Conservation (phyloP, 225 moss, liverwort and hornwort species). For the Polytrichum commune region DNA sequence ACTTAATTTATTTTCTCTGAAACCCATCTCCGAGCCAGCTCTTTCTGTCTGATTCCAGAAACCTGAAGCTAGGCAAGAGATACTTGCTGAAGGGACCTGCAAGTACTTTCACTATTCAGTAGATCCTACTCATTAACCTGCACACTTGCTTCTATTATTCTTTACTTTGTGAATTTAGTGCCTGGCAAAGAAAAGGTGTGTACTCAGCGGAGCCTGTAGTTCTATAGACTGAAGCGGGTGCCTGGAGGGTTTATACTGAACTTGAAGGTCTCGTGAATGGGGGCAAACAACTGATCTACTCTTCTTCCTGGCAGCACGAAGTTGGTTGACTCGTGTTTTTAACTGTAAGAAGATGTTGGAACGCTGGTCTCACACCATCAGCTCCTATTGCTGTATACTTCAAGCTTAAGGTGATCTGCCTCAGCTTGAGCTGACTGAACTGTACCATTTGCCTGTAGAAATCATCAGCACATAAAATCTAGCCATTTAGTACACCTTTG, state of each 20-base stretch:
- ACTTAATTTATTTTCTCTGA: background rate
- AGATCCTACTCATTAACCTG: background rate
- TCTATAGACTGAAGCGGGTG: background rate
- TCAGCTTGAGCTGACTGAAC: background rate
- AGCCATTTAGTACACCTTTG: background rate
- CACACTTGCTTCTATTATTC: background rate
- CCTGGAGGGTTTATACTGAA: background rate
- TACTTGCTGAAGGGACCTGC: background rate
- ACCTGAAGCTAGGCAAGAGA: background rate
- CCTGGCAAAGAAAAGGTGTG: background rate
- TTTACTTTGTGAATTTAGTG: background rate
- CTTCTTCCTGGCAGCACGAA: no score
- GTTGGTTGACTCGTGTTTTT: no score
- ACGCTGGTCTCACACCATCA: background rate
- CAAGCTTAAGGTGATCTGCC: background rate
- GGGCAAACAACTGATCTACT: background rate
- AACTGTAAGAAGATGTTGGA: no score
- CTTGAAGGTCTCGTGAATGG: background rate
- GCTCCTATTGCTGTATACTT: background rate
- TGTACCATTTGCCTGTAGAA: background rate
- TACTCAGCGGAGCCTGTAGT: background rate
- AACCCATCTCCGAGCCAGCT: background rate
- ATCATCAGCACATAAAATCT: background rate
- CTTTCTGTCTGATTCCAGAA: background rate
- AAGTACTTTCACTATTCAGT: background rate